phyloP scores from a whole-genome alignment of 1,284 basidiomycete genomes.

The Cystobasidium sp. region DNA sequence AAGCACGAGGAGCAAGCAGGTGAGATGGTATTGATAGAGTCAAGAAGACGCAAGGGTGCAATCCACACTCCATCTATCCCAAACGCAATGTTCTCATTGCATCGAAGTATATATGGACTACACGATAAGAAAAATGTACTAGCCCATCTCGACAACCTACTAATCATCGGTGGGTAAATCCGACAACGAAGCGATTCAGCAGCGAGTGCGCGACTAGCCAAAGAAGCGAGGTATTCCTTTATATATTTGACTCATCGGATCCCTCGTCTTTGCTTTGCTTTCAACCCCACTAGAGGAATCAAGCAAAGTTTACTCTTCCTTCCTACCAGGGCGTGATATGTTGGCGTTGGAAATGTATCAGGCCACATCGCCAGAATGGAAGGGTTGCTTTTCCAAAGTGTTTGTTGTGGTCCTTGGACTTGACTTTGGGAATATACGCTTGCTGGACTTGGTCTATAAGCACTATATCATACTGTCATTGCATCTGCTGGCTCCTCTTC shows the following conservation, averaged over 20 bases:
- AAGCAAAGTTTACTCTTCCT: background rate
- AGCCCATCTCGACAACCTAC: conserved; percentile 25
- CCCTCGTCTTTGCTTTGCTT: background rate
- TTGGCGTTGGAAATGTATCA: conserved; percentile 10
- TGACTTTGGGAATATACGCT: background rate
- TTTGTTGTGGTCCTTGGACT: background rate
- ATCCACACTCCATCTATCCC: too few relatives aligned
- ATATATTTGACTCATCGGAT: conserved; percentile 16
- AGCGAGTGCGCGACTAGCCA: conserved; percentile 19
- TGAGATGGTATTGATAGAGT: too few relatives aligned
- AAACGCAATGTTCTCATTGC: background rate
- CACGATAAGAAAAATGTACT: background rate
- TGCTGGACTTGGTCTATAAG: background rate
- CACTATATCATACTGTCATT: too few relatives aligned
- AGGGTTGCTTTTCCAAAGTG: background rate
- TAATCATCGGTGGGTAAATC: conserved; percentile 13
- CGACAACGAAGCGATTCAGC: conserved; percentile 26
- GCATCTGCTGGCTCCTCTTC: too few relatives aligned
- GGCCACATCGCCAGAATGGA: conserved; percentile 29
- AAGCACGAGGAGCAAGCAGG: too few relatives aligned
- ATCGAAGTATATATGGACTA: background rate
- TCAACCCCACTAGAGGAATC: background rate
- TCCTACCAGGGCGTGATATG: conserved; percentile 25
- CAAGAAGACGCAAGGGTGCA: too few relatives aligned
- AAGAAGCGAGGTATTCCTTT: conserved; percentile 9